Evolutionary conservation across 176 grass and related monocot genomes (phyloP), one percentile per base, ranked within the genome.

Genomic region (Calamus simplicifolius): DNA sequence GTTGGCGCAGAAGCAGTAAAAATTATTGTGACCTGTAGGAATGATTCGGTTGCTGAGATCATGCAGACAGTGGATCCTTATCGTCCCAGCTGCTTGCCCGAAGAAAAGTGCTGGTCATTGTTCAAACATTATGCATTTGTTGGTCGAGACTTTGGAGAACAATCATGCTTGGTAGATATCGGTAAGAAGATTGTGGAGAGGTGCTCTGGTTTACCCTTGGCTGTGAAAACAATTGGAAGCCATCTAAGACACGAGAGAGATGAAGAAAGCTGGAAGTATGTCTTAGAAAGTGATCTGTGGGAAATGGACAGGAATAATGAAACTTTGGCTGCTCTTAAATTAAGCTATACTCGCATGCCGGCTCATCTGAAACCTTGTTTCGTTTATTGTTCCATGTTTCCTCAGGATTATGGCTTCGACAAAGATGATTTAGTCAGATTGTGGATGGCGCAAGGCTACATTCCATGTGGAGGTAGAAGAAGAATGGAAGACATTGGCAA

Each of bases 261-360:
- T 29, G 64, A 69, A 48, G 19, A 61, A 25, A 77, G 35, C 4
- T 85, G 82, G 82, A 64, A 16, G 3, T 67, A 71, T 21, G 55
- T 80, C 18, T 72, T 75, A 3, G 43, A 80, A 48, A 80, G 75
- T 3, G 77, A 85, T 4, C 13, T 85, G 2, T 85, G 82, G 77
- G 82, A 85, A 60, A 16, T 69, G 19, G 61, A 55, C 19, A 17
- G 29, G 2, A 67, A 68, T 15, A 56, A 76, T 17, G 35, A 63
- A 6, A 72, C 80, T 1, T 73, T 85, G 38, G 64, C 72, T 19
- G 77, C 77, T 49, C 72, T 85, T 3, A 80, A 58, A 57, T 35
- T 77, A 52, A 85, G 82, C 19, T 85, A 80, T 54, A 48, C 58
- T 26, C 55, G 15, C 18, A 59, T 85, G 16, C 71, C 76, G 2